These are phyloP conservation scores for Trapa bicornis DNA, from an alignment of 345 rosid species.

Conservation along the genomic window DNA sequence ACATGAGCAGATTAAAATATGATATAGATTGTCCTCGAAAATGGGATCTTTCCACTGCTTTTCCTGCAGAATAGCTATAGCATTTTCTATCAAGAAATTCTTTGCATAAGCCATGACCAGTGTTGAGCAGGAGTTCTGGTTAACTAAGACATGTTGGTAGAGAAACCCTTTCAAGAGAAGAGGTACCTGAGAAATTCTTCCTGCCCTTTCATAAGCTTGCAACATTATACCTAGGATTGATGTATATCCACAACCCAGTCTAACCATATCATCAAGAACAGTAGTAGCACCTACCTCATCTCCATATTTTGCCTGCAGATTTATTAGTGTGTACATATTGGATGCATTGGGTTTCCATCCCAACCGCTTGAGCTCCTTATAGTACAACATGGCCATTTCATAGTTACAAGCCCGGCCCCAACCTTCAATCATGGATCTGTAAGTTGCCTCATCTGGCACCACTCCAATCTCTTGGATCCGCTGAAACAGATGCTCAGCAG, in stretches of 20 bases:
- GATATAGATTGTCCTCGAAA: conserved; percentile 77
- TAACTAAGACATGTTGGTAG: conserved; percentile 42
- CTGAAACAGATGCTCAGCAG: conserved; percentile 45
- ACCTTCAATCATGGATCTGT: conserved; percentile 90
- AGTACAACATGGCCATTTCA: conserved; percentile 36
- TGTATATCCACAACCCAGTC: conserved; percentile 53
- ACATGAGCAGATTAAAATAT: conserved; percentile 73
- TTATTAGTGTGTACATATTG: conserved; percentile 66
- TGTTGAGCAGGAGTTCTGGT: conserved; percentile 75
- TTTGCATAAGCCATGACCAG: conserved; percentile 77
- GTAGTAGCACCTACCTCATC: conserved; percentile 49
- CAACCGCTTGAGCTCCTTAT: conserved; percentile 43
- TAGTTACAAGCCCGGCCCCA: conserved; percentile 68
- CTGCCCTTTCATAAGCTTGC: conserved; percentile 63
- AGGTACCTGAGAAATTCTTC: conserved; percentile 51
- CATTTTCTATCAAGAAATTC: conserved; percentile 53
- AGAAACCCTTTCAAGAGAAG: conserved; percentile 47
- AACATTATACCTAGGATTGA: conserved; percentile 57
- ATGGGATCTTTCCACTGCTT: conserved; percentile 60
- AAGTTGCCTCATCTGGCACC: conserved; percentile 73
- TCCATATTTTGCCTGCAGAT: conserved; percentile 59
- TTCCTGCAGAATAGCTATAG: conserved; percentile 42
- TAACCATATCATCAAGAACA: conserved; percentile 60
- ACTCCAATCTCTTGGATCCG: conserved; percentile 34
- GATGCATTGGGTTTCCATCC: conserved; percentile 74